Evolutionary conservation across 805 yeast genomes (phyloP), one percentile per base, ranked within the genome.

Genomic region (Yarrowia sp.): DNA sequence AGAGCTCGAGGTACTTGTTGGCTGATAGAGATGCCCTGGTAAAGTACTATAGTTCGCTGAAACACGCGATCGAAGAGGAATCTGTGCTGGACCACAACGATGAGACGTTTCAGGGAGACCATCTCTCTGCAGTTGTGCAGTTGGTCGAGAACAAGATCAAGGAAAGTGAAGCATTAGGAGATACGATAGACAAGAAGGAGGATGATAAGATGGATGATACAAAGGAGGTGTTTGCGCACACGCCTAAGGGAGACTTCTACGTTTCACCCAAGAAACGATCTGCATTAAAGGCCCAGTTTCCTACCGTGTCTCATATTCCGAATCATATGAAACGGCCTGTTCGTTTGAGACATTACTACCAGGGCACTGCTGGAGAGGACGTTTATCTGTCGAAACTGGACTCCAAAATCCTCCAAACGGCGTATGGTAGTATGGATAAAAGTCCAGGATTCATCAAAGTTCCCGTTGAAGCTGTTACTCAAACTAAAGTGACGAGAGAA

Each of bases 1-100:
- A 47, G 53, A 47, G 55, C 24, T 61, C 66, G 8, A 15, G 66
- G 12, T 61, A 46, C 49, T n/a, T 47, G 15, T n/a, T 61, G n/a
- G 66, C 17, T 2, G 55, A 46, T 19, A 34, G 24, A 12, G 66
- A 46, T 2, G 55, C 55, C 14, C 8, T 61, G 10, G 39, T 20
- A 8, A 38, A 10, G 14, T 46, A 61, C 20, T 61, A 19, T 19
- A 44, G 38, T 15, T 14, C 50, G 15, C 15, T 58, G 19, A 58
- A 43, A 9, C 24, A 20, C 10, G 64, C 43, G 13, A 42, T 58
- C 14, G 64, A 58, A 9, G 15, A 13, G 12, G 64, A 58, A 14
- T 12, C 40, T 24, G 7, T 19, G 4, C 14, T 58, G 40, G 64
- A 58, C 17, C 49, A 42, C 17, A n/a, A 30, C 7, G 64, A 58